These are phyloP conservation scores for Lumnitzera racemosa DNA, from an alignment of 345 rosid genomes.

Conservation along the genomic window DNA sequence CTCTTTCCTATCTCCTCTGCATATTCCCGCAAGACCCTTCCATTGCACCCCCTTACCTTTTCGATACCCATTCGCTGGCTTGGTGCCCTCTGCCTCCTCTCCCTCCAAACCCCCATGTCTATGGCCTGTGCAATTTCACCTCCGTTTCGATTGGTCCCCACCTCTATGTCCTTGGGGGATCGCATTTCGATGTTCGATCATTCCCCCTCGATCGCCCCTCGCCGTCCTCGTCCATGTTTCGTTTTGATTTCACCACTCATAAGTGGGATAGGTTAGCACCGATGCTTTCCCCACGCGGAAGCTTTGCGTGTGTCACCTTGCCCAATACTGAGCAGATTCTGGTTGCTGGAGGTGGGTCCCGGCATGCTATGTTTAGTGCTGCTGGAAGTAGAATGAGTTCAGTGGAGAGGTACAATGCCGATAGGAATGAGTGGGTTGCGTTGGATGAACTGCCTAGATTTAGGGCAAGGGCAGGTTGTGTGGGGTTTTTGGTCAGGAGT, in stretches of 20 bases:
- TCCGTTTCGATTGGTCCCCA: slow-evolving; percentile 51
- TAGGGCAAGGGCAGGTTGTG: slow-evolving; percentile 90
- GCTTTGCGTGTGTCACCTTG: slow-evolving; percentile 70
- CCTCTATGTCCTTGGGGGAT: slow-evolving; percentile 81
- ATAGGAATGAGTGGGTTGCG: slow-evolving; percentile 62
- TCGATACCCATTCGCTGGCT: slow-evolving; percentile 57
- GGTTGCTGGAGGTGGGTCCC: slow-evolving; percentile 87
- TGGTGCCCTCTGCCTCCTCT: slow-evolving; percentile 73
- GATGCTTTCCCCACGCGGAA: slow-evolving; percentile 82
- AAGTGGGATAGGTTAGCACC: slow-evolving; percentile 66
- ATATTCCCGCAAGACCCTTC: slow-evolving; percentile 86
- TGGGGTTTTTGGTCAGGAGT: slow-evolving; percentile 48
- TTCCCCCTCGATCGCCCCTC: slow-evolving; percentile 81
- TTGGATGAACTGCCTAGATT: slow-evolving; percentile 62
- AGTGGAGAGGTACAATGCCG: slow-evolving; percentile 69
- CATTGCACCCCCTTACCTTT: slow-evolving; percentile 66
- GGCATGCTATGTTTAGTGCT: slow-evolving; percentile 73
- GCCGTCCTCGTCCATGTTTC: slow-evolving; percentile 56
- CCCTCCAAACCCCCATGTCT: slow-evolving; percentile 75
- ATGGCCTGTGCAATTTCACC: slow-evolving; percentile 87
- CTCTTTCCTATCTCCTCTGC: slow-evolving; percentile 61
- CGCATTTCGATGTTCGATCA: slow-evolving; percentile 77
- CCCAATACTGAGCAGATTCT: slow-evolving; percentile 42
- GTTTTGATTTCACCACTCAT: slow-evolving; percentile 45
- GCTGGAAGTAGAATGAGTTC: slow-evolving; percentile 80